Base-by-base conservation (phyloP, 495 filamentous ascomycete genomes). In the Xylaria grammica region DNA sequence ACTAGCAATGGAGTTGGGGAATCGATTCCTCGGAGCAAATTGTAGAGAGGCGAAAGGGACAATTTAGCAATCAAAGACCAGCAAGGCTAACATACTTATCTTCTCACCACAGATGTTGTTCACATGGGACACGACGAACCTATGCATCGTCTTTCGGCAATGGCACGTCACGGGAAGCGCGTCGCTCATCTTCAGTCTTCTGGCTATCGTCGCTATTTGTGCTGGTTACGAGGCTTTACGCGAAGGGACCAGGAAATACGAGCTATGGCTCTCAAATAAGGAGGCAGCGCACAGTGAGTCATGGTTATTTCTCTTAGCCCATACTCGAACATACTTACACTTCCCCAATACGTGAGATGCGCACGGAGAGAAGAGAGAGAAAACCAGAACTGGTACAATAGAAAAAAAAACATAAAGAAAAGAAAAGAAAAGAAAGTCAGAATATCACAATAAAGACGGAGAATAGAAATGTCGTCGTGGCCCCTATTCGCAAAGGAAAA, bases 191-290 rank as follows among this genome's bases (percentile, higher is more conserved):
- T 72, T 91, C 69, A 96, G 93, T 34, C 88, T 99, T 66, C 74
- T 92, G 53, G 91, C 86, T 58, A 87, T 99, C 67, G 88, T 93
- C 57, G 82, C 89, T 60, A 81, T 99, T 65, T 90, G 90, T 27
- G 92, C 92, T 13, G 93, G 92, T 20, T 99, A 98, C 81, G 95
- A 99, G 77, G 89, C 88, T 29, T 80, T 99, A 45, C 90, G 95
- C 59, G 88, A 91, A 65, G 74, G 84, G 9, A 87, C 90, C 26
- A 82, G 93, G 42, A 86, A 85, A 29, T 97, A 96, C 70, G 96
- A 97, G 71, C 66, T 74, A n/a, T 79, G 77, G 10, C 79, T 86
- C 13, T 40, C 67, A 61, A 80, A 80, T 17, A 82, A 86, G 66
- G 82, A 85, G 22, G 77, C 73, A 26, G 57, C 76, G 9, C 81